Evolutionary conservation across 192 early-diverging fungal genomes (phyloP).

Genomic region (Podila epigama): DNA sequence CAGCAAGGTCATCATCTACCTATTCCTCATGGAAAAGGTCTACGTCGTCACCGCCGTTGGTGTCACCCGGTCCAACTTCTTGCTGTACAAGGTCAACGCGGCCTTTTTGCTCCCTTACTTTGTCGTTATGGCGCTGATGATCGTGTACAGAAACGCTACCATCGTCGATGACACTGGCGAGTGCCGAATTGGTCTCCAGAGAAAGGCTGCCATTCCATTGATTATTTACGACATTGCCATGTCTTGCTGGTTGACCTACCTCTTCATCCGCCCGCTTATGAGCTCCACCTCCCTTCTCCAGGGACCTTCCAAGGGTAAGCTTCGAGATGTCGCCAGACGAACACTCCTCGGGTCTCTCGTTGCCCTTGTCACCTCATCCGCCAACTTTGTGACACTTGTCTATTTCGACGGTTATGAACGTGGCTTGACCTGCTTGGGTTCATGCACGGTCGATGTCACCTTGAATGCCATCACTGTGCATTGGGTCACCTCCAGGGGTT

Average conservation of each 20-base stretch:
- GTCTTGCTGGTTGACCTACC: slow-evolving; percentile 1
- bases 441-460: slow-evolving; percentile 48
- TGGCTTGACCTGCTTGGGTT: slow-evolving; percentile 42
- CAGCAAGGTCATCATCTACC: slow-evolving; percentile 40
- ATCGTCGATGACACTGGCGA: not conserved
- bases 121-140: not conserved
- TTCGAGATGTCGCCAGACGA: slow-evolving; percentile 20
- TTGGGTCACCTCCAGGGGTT: slow-evolving; percentile 32
- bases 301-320: slow-evolving; percentile 3
- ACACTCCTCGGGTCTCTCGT: slow-evolving; percentile 41
- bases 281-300: slow-evolving; percentile 2
- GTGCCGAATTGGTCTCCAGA: not conserved
- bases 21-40: slow-evolving; percentile 53
- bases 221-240: slow-evolving; percentile 6
- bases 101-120: not conserved
- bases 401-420: slow-evolving; percentile 35
- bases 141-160: not conserved
- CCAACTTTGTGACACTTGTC: slow-evolving; percentile 35
- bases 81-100: slow-evolving; percentile 1
- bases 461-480: slow-evolving; percentile 40
- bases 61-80: slow-evolving; percentile 3
- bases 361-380: slow-evolving; percentile 36
- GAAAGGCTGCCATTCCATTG: not conserved
- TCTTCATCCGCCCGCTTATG: not conserved
- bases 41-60: slow-evolving; percentile 4